A percentile compares a stretch with the other conserved stretches of the same genome.
phyloP scores from a whole-genome alignment of 345 rosid genomes.

The Schrenkiella parvula region DNA sequence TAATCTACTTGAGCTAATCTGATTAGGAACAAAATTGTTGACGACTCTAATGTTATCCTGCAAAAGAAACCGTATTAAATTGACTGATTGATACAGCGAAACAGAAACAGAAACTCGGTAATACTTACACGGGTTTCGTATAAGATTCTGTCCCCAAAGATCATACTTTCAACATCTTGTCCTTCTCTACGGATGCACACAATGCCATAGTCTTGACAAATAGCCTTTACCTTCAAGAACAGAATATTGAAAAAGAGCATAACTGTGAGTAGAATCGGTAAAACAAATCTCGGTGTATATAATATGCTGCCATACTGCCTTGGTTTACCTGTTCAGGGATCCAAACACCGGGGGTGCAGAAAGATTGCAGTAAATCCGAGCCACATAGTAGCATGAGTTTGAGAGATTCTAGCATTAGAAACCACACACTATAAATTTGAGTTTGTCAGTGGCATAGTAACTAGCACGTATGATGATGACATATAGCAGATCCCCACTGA shows the following conservation, averaged over 20 bases:
- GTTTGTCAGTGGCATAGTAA: not conserved
- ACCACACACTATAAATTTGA: not conserved
- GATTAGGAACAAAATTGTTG: slow-evolving; percentile 66
- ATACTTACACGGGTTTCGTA: slow-evolving; percentile 43
- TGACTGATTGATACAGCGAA: not conserved
- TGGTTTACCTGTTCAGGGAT: slow-evolving; percentile 69
- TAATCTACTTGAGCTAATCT: slow-evolving; percentile 77
- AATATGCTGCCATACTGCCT: not conserved
- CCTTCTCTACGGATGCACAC: slow-evolving; percentile 88
- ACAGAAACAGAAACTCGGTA: not conserved
- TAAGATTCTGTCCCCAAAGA: slow-evolving; percentile 48
- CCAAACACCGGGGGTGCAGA: slow-evolving; percentile 76
- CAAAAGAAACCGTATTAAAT: slow-evolving; percentile 1
- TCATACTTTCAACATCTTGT: slow-evolving; percentile 59
- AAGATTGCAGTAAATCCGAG: slow-evolving; percentile 84
- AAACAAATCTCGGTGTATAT: not conserved
- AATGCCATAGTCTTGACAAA: slow-evolving; percentile 75
- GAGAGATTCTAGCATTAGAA: slow-evolving; percentile 48
- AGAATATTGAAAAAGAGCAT: not conserved
- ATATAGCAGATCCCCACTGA: not conserved
- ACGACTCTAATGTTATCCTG: slow-evolving; percentile 64
- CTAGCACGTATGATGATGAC: not conserved
- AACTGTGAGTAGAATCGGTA: not conserved
- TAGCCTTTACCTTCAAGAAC: slow-evolving; percentile 48
- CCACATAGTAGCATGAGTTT: slow-evolving; percentile 87